Conservation (phyloP, 352 stramenopile species). For the Phytophthora meadii region DNA sequence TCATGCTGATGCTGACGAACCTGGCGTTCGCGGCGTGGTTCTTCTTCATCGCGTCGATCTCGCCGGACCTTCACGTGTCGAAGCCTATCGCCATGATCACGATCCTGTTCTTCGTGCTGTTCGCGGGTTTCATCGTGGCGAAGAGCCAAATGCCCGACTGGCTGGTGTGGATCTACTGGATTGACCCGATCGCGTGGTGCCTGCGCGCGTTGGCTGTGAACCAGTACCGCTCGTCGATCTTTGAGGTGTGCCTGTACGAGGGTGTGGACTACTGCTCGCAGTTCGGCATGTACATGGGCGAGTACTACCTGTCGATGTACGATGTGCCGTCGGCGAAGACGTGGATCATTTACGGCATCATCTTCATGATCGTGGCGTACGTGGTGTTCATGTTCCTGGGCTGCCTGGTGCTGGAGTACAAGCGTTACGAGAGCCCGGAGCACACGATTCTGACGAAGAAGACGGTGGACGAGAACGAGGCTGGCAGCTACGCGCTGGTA, state of each 20-base stretch:
- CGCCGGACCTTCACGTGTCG: constrained; percentile 40
- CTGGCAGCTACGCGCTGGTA: constrained; percentile 21
- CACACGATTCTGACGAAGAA: constrained; percentile 32
- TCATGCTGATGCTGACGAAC: constrained; percentile 52
- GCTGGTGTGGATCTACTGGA: constrained; percentile 62
- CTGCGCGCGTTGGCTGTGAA: constrained; percentile 43
- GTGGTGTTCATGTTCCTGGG: constrained; percentile 53
- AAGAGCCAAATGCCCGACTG: constrained; percentile 53
- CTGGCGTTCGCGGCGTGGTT: constrained; percentile 56
- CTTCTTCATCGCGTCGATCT: constrained; percentile 47
- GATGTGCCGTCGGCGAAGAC: constrained; percentile 28
- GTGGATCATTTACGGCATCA: constrained; percentile 47
- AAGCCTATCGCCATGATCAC: constrained; percentile 49
- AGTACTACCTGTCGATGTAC: constrained; percentile 50
- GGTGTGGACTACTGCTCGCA: constrained; percentile 48
- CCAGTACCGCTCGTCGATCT: constrained; percentile 34
- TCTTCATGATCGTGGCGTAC: constrained; percentile 47
- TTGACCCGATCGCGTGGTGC: constrained; percentile 59
- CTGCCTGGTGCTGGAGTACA: constrained; percentile 33
- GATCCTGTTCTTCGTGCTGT: constrained; percentile 52
- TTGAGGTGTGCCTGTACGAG: constrained; percentile 46
- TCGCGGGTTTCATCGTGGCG: constrained; percentile 58
- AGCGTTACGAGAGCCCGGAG: constrained; percentile 31
- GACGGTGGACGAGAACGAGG: constrained; percentile 20
- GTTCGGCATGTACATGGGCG: constrained; percentile 42